Percentiles rank a stretch among this genome's conserved stretches.
These are phyloP conservation scores for Tremellales sp. DNA, from an alignment of 1,284 basidiomycete species.

Conservation along the genomic window DNA sequence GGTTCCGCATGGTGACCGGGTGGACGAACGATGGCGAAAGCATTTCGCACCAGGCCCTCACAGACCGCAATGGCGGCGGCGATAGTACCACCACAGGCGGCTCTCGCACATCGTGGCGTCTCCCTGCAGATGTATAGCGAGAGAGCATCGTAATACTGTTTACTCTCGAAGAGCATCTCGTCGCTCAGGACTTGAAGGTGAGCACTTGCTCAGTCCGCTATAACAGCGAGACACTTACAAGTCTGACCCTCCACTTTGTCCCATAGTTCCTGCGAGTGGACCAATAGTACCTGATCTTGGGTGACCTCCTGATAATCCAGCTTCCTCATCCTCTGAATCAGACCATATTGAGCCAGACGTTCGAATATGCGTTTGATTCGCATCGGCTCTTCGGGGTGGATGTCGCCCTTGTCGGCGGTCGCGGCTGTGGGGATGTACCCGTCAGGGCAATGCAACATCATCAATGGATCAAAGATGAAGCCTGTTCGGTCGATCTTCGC, in stretches of 20 bases:
- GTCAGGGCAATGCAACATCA: constrained; percentile 69
- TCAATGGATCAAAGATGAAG: constrained; percentile 79
- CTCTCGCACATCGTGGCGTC: constrained; percentile 75
- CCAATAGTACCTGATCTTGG: constrained; percentile 74
- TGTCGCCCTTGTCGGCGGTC: constrained; percentile 46
- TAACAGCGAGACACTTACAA: constrained; percentile 20
- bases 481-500: constrained; percentile 53
- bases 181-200: constrained; percentile 67
- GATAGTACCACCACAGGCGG: constrained; percentile 93
- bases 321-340: constrained; percentile 69
- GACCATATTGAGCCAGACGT: constrained; percentile 59
- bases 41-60: constrained; percentile 71
- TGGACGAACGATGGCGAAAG: constrained; percentile 92
- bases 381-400: constrained; percentile 82
- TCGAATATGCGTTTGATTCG: constrained; percentile 78
- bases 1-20: constrained; percentile 99
- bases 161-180: constrained; percentile 67
- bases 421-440: constrained; percentile 49
- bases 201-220: constrained; percentile 13
- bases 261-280: constrained; percentile 88
- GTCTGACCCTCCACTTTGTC: constrained; percentile 70
- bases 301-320: constrained; percentile 70
- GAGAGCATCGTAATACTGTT: constrained; percentile 76
- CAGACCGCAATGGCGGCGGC: constrained; percentile 86
- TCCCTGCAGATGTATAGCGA: constrained; percentile 88